Evolutionary conservation across 805 yeast species (phyloP).

Genomic region (Metschnikowia lachancei): DNA sequence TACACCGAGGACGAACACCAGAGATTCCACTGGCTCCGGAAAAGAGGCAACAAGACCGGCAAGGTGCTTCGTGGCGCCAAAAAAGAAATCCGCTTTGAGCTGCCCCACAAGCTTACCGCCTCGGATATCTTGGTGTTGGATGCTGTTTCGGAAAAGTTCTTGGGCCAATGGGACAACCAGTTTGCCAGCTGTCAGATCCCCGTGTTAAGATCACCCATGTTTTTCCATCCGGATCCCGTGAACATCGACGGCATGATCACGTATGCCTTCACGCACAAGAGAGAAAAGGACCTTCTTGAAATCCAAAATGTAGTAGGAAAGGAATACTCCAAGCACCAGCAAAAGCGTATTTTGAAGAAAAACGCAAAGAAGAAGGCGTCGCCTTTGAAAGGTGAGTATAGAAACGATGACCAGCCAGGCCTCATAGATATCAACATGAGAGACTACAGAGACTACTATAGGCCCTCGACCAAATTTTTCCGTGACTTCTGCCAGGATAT

Average conservation of each 20-base stretch:
- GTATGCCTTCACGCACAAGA: conserved; percentile 31
- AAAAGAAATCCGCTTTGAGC: conserved; percentile 16
- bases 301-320: conserved; percentile 44
- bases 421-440: conserved; percentile 44
- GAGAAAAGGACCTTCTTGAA: conserved; percentile 40
- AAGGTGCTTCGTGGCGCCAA: conserved; percentile 13
- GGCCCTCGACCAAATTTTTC: conserved; percentile 42
- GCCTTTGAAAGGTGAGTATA: conserved; percentile 11
- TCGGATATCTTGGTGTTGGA: conserved; percentile 39
- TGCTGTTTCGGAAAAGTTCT: conserved; percentile 29
- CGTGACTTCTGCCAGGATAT: conserved; percentile 38
- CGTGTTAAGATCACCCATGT: conserved; percentile 45
- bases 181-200: conserved; percentile 43
- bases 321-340: conserved; percentile 44
- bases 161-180: conserved; percentile 46
- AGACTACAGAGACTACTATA: conserved; percentile 43
- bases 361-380: conserved; percentile 19
- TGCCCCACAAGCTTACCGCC: conserved; percentile 16
- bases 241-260: conserved; percentile 45
- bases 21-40: conserved; percentile 44
- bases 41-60: conserved; percentile 30
- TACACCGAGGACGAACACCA: conserved; percentile 49
- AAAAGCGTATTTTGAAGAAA: conserved; percentile 29
- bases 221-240: conserved; percentile 46
- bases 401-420: conserved; percentile 31